These are phyloP conservation scores for Lentinula sp. DNA, from an alignment of 768 basidiomycete genomes.

Conservation along the genomic window DNA sequence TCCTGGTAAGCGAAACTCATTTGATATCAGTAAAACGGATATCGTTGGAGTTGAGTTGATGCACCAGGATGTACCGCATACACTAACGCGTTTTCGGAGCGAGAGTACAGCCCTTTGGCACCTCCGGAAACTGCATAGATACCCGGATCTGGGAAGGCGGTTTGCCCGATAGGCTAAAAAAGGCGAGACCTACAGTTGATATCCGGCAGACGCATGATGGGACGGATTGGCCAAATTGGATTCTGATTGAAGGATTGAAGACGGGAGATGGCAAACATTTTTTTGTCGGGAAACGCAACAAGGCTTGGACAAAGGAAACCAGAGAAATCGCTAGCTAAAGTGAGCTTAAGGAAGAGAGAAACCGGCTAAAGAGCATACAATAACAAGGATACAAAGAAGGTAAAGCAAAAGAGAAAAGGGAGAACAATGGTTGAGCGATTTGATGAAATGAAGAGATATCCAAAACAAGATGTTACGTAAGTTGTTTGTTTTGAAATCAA, in stretches of 20 bases:
- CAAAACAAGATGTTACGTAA: not conserved
- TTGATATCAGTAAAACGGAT: not conserved
- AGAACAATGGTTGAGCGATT: not conserved
- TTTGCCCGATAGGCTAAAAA: not conserved
- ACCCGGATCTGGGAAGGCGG: not conserved
- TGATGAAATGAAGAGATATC: not conserved
- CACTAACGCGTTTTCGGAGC: not conserved
- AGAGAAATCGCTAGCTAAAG: not conserved
- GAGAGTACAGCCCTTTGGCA: not conserved
- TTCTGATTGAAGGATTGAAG: conserved; percentile 1
- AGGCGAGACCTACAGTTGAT: not conserved
- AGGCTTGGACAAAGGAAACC: not conserved
- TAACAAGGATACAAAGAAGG: not conserved
- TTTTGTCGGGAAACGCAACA: not conserved
- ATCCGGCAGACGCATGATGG: not conserved
- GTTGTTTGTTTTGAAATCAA: not conserved
- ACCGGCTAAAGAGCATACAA: not conserved
- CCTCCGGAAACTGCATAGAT: not conserved
- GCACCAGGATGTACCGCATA: not conserved
- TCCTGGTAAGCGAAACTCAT: not conserved
- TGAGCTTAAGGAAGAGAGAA: not conserved
- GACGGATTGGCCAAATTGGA: not conserved
- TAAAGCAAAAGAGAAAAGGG: not conserved
- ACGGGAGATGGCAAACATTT: conserved; percentile 1
- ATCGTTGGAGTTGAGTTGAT: not conserved